Percentiles rank a stretch among this genome's conserved stretches.
Evolutionary conservation across 345 rosid genomes (phyloP).

Genomic region (Sonneratia caseolaris): DNA sequence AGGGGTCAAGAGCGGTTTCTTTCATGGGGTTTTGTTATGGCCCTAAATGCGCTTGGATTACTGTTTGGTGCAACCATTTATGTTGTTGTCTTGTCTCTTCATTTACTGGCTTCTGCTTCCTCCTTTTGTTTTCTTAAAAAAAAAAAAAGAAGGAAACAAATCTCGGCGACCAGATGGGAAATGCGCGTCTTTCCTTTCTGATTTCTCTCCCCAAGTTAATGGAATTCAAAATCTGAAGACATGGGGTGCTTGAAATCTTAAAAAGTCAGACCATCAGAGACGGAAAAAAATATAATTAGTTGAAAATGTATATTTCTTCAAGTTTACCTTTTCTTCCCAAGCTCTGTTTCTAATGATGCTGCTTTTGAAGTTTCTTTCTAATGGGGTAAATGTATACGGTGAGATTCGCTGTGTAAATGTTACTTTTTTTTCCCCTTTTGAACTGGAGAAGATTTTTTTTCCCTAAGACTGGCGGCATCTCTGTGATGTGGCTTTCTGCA

Average conservation of each 20-base stretch:
- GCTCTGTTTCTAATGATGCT: conserved; percentile 4
- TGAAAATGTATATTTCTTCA: not conserved
- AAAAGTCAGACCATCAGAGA: not conserved
- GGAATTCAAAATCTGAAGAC: not conserved
- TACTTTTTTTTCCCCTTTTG: not conserved
- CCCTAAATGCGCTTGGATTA: not conserved
- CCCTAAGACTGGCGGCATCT: not conserved
- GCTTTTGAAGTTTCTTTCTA: not conserved
- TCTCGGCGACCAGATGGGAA: not conserved
- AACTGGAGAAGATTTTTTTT: not conserved
- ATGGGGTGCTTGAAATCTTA: no score
- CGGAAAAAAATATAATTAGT: no score
- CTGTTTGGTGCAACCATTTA: not conserved
- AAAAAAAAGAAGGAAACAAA: no score
- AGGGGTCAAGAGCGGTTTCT: not conserved
- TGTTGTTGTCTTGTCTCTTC: not conserved
- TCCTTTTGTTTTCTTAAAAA: not conserved
- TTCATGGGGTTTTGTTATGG: not conserved
- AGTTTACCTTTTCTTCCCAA: not conserved
- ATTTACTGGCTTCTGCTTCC: not conserved
- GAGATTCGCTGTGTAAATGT: not conserved
- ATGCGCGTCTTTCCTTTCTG: not conserved
- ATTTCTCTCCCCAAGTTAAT: not conserved
- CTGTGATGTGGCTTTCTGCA: not conserved
- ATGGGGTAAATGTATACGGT: not conserved